A percentile compares a stretch with the other conserved stretches of the same genome.
These are phyloP conservation scores for Eucalyptus rudis DNA, from an alignment of 345 rosid genomes.

Conservation along the genomic window DNA sequence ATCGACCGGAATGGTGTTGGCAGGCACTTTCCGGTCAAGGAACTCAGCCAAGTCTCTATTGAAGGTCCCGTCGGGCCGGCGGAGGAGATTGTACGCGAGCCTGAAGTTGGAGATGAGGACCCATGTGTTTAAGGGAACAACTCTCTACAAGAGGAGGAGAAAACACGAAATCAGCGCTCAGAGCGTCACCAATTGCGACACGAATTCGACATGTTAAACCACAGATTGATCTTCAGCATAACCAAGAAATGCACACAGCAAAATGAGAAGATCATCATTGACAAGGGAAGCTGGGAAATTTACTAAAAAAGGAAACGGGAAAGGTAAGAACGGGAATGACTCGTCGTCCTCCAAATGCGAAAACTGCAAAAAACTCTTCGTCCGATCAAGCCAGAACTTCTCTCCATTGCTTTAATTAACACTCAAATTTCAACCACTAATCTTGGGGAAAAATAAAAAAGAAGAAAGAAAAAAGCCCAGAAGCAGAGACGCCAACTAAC, in stretches of 20 bases:
- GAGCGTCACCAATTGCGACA: not conserved
- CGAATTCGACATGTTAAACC: not conserved
- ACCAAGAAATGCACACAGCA: not conserved
- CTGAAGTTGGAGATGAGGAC: slow-evolving; percentile 96
- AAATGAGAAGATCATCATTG: not conserved
- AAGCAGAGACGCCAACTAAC: not conserved
- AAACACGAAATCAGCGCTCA: not conserved
- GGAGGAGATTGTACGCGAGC: slow-evolving; percentile 82
- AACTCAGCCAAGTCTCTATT: slow-evolving; percentile 89
- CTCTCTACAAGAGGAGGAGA: slow-evolving; percentile 27
- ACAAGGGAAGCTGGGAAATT: not conserved
- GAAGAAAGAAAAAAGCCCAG: not conserved
- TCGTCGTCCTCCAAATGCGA: not conserved
- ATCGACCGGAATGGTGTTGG: slow-evolving; percentile 67
- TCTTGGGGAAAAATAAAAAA: not conserved
- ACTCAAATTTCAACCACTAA: not conserved
- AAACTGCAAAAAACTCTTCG: not conserved
- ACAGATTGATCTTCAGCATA: not conserved
- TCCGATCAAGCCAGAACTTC: not conserved
- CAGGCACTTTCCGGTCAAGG: slow-evolving; percentile 79
- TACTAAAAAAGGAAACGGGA: not conserved
- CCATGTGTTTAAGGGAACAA: slow-evolving; percentile 96
- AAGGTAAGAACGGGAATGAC: not conserved
- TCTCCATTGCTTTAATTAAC: not conserved
- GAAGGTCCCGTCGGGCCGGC: slow-evolving; percentile 88